phyloP scores from a whole-genome alignment of 257 asterid genomes.

The Paulownia fortunei region DNA sequence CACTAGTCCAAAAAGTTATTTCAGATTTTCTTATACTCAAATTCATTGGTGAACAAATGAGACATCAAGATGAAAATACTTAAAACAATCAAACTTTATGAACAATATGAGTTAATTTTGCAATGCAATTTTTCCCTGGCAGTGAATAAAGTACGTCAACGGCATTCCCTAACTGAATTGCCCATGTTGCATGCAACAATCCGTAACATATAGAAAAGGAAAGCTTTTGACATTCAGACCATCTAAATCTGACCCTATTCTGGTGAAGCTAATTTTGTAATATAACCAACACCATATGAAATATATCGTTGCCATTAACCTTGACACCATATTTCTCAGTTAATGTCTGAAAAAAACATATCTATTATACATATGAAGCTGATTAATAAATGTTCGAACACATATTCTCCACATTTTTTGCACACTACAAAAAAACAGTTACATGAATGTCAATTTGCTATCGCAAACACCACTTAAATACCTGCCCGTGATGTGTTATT shows the following conservation, averaged over 20 bases:
- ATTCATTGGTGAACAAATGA: not conserved
- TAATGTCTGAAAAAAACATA: not conserved
- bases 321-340: not conserved
- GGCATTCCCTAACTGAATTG: no score
- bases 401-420: conserved; percentile 2
- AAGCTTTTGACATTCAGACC: not conserved
- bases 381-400: not conserved
- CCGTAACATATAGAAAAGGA: not conserved
- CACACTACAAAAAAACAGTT: conserved; percentile 1
- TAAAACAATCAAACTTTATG: no score
- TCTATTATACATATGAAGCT: conserved; percentile 3
- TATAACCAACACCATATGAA: not conserved
- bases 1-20: not conserved
- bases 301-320: not conserved
- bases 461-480: conserved; percentile 30
- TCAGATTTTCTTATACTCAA: not conserved
- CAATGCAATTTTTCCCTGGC: no score
- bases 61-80: not conserved
- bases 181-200: not conserved
- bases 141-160: no score
- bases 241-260: not conserved
- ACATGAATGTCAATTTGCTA: not conserved
- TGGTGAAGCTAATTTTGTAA: not conserved
- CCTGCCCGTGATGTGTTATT: conserved; percentile 84
- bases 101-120: no score